These are phyloP conservation scores for Hippophae rhamnoides DNA, from an alignment of 306 rosid genomes.

Conservation along the genomic window DNA sequence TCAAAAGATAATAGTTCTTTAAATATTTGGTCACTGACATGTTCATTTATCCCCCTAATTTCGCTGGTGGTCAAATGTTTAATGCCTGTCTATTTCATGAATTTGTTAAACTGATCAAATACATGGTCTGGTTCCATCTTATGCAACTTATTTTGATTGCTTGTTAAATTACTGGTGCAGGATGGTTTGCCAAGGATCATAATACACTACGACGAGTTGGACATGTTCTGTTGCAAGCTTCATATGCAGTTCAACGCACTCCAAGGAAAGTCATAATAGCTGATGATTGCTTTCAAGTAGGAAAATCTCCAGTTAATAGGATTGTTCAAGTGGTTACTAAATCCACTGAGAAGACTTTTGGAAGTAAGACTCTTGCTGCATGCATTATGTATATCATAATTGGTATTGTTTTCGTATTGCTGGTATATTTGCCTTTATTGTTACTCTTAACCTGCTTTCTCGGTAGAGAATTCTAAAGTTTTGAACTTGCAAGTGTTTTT, in stretches of 20 bases:
- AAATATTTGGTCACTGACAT: not conserved
- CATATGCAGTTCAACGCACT: slow-evolving; percentile 47
- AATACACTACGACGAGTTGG: slow-evolving; percentile 64
- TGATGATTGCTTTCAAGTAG: slow-evolving; percentile 77
- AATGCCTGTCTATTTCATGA: too few relatives aligned
- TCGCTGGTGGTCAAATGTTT: too few relatives aligned
- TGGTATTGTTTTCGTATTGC: not conserved
- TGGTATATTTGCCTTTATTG: not conserved
- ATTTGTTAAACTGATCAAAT: not conserved
- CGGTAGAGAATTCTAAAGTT: not conserved
- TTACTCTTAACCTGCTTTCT: not conserved
- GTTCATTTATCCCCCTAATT: not conserved
- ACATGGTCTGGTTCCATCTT: not conserved
- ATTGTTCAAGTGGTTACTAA: slow-evolving; percentile 69
- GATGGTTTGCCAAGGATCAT: slow-evolving; percentile 93
- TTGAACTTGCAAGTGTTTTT: not conserved
- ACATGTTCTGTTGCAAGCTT: slow-evolving; percentile 70
- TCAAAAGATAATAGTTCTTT: too few relatives aligned
- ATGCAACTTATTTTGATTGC: slow-evolving; percentile 10
- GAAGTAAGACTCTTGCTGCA: slow-evolving; percentile 54
- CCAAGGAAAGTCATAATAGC: slow-evolving; percentile 80
- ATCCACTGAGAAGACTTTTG: slow-evolving; percentile 75
- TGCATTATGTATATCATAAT: not conserved
- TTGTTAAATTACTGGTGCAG: slow-evolving; percentile 35
- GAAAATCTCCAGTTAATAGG: slow-evolving; percentile 64